Evolutionary conservation across 192 early-diverging fungal genomes (phyloP), one percentile per base, ranked within the genome.

Genomic region (Dissophora ornata): DNA sequence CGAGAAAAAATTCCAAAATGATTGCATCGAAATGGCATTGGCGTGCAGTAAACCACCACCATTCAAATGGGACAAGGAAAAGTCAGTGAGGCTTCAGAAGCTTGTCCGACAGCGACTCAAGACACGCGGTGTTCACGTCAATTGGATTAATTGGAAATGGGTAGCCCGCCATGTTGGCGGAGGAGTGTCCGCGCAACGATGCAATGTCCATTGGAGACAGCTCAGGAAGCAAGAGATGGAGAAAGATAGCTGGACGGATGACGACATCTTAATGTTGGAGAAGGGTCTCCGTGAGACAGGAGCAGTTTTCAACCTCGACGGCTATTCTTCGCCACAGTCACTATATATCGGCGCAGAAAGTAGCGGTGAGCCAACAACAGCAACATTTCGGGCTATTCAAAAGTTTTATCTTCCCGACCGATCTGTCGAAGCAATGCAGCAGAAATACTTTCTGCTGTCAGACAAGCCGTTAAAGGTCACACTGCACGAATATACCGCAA

Each of bases 111-210:
- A 62, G 28, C 57, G 73, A 10, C 52, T 77, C 10, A 52, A 41
- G 59, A 62, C 73, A 8, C 73, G 73, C 18, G 73, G 53, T 5
- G 34, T 77, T 4, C 73, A 77, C 13, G 44, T 77, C 11, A 49
- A 67, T 26, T 77, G 73, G 73, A 57, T 77, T 22, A 77, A 77
- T 36, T 77, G 73, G 73, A 55, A 46, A n/a, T 77, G 73, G 73
- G 73, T 77, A 8, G 64, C 73, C 1, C 47, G 73, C 0, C 73
- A 67, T 62, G 57, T 77, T 1, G 73, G 73, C 7, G 49, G 40
- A 16, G 64, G 73, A 3, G 73, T 38, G 13, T 45, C 63, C 0
- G 50, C 57, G 1, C 63, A 77, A 26, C 51, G 73, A 2, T 77
- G 73, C 30, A 56, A 16, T 32, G 11, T 57, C 0, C 73, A 77